phyloP scores from a whole-genome alignment of 768 basidiomycete species.

The Phanerochaete sordida region DNA sequence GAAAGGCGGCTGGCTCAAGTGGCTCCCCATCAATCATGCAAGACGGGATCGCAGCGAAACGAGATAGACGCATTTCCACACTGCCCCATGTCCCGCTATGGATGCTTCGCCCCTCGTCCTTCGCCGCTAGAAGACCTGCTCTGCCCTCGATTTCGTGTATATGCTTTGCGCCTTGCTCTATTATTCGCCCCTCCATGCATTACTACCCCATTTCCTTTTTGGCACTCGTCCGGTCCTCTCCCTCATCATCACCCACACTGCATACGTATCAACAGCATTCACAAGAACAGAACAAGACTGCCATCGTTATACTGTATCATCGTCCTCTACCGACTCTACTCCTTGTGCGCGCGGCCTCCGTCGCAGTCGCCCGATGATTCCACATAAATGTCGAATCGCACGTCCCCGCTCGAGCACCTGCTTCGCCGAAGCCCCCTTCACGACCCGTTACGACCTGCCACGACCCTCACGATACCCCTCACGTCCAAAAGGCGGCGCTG shows the following conservation, averaged over 20 bases:
- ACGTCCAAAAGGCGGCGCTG: background rate
- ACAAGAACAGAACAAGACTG: background rate
- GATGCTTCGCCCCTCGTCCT: background rate
- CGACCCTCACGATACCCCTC: background rate
- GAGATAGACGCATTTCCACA: background rate
- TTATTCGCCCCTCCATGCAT: background rate
- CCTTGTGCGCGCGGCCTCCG: no score
- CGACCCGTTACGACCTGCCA: background rate
- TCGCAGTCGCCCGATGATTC: background rate
- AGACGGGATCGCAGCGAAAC: background rate
- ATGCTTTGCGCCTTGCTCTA: background rate
- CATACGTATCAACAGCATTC: background rate
- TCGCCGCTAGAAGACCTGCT: background rate
- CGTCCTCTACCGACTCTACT: background rate
- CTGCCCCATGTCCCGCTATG: background rate
- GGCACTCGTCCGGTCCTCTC: background rate
- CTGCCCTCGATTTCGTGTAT: background rate
- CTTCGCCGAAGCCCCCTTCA: background rate
- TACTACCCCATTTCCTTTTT: background rate
- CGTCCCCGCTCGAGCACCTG: background rate
- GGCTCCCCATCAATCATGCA: constrained; percentile 2
- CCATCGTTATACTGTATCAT: constrained; percentile 1
- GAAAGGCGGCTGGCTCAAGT: constrained; percentile 19
- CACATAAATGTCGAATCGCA: background rate
- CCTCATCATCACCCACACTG: background rate